Conservation (phyloP, 169 alveolate species). For the Plasmodium malariae region DNA sequence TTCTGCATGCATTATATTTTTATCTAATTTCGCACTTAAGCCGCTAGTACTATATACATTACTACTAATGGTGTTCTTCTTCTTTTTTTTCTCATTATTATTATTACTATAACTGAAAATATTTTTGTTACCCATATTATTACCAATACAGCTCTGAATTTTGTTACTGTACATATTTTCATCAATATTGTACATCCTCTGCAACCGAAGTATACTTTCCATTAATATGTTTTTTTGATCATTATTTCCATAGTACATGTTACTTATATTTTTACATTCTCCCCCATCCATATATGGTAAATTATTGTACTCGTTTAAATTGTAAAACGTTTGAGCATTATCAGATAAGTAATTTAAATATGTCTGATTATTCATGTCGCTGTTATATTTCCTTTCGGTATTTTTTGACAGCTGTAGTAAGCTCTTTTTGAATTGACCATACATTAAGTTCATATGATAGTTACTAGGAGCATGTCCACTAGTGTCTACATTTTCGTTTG, state of each 20-base stretch:
- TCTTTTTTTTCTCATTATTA: background rate
- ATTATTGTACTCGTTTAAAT: constrained; percentile 26
- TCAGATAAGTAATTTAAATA: constrained; percentile 36
- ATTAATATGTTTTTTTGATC: constrained; percentile 14
- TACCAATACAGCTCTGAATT: background rate
- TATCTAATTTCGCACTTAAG: background rate
- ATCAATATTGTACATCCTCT: constrained; percentile 25
- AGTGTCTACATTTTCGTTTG: constrained; percentile 6
- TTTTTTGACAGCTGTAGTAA: background rate
- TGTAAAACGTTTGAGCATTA: constrained; percentile 8
- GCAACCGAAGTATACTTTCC: constrained; percentile 26
- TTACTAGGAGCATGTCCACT: constrained; percentile 1
- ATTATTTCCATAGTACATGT: constrained; percentile 10
- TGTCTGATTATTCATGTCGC: constrained; percentile 13
- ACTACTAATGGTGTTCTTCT: background rate
- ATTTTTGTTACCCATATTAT: background rate
- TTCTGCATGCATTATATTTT: background rate
- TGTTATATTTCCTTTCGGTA: constrained; percentile 16
- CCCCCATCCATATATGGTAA: constrained; percentile 12
- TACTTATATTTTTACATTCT: background rate
- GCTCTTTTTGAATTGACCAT: constrained; percentile 17
- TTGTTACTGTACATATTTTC: background rate
- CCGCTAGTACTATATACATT: background rate
- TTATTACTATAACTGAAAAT: background rate
- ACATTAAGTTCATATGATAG: constrained; percentile 12